Evolutionary conservation across 139 green algal genomes (phyloP), one percentile per base, ranked within the genome.

Genomic region (Zygnema circumcarinatum): DNA sequence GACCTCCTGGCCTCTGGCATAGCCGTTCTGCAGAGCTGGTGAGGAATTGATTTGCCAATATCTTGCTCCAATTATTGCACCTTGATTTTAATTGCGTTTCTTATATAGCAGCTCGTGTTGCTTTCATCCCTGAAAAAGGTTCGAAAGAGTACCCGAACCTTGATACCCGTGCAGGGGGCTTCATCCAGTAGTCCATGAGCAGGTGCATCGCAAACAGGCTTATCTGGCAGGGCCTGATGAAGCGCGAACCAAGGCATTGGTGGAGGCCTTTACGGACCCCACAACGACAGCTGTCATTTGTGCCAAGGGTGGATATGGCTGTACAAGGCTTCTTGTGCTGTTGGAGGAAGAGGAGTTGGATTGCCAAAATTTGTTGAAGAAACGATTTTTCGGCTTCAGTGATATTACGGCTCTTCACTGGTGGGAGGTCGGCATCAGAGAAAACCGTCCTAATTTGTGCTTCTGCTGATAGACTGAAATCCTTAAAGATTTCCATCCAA

Each of bases 381-480:
- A 88, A 67, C 79, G 83, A 33, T 88, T 89, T 76, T 88, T 88
- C 54, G 83, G 83, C 40, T 88, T 88, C 83, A 88, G 76, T 2
- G 83, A 88, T 76, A 16, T 88, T 25, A 88, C 83, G 21, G 81
- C 81, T 42, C 73, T 87, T 33, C 81, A 87, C 81, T 74, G 81
- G 81, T 87, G 32, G 25, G 1, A 76, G 16, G 33, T 7, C 1
- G n/a, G n/a, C n/a, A n/a, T n/a, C n/a, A n/a, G n/a, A n/a, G n/a
- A n/a, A n/a, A n/a, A n/a, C n/a, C n/a, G n/a, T n/a, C n/a, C n/a
- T n/a, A n/a, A n/a, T n/a, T n/a, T n/a, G n/a, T n/a, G n/a, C n/a
- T n/a, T n/a, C n/a, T n/a, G n/a, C n/a, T n/a, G n/a, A n/a, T n/a
- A n/a, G n/a, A n/a, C n/a, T n/a, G n/a, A n/a, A n/a, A n/a, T n/a